phyloP scores from a whole-genome alignment of 1,284 basidiomycete species.

The Pascua sp. region DNA sequence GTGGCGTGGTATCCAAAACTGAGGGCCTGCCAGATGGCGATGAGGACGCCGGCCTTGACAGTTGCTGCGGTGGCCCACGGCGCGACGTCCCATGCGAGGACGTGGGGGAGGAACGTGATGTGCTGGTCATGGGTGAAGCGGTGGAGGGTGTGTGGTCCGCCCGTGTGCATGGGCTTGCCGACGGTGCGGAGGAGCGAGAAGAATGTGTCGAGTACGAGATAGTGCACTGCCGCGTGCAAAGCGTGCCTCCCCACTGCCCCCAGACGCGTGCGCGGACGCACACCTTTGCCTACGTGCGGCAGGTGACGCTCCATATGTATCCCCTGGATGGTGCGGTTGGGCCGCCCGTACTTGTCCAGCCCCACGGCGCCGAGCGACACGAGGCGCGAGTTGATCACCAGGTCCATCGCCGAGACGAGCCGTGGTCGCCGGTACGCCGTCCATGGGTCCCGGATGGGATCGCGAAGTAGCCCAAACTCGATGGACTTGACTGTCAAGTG shows the following conservation, averaged over 20 bases:
- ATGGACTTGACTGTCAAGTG: constrained; percentile 32
- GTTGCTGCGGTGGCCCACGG: constrained; percentile 16
- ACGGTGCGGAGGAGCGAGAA: constrained; percentile 28
- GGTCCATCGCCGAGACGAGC: constrained; percentile 26
- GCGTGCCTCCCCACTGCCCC: constrained; percentile 30
- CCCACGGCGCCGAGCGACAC: constrained; percentile 30
- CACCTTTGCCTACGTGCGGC: constrained; percentile 3
- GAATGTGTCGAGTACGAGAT: constrained; percentile 31
- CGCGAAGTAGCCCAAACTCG: constrained; percentile 32
- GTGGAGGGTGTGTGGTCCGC: constrained; percentile 2
- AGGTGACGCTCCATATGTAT: constrained; percentile 22
- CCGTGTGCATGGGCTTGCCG: constrained; percentile 22
- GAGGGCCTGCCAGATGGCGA: constrained; percentile 32
- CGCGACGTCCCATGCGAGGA: constrained; percentile 16
- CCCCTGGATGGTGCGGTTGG: background rate
- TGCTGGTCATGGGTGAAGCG: constrained; percentile 18
- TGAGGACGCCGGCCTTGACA: constrained; percentile 25
- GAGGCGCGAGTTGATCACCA: constrained; percentile 32
- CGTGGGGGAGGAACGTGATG: constrained; percentile 28
- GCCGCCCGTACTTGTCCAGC: constrained; percentile 6
- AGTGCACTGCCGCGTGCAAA: constrained; percentile 19
- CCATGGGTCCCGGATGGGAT: constrained; percentile 33
- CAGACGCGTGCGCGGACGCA: constrained; percentile 13
- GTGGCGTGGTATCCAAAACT: constrained; percentile 35
- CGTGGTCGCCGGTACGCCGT: constrained; percentile 15